phyloP scores from a whole-genome alignment of 2,329 filamentous ascomycete species.

The Herpotrichia juniperi region DNA sequence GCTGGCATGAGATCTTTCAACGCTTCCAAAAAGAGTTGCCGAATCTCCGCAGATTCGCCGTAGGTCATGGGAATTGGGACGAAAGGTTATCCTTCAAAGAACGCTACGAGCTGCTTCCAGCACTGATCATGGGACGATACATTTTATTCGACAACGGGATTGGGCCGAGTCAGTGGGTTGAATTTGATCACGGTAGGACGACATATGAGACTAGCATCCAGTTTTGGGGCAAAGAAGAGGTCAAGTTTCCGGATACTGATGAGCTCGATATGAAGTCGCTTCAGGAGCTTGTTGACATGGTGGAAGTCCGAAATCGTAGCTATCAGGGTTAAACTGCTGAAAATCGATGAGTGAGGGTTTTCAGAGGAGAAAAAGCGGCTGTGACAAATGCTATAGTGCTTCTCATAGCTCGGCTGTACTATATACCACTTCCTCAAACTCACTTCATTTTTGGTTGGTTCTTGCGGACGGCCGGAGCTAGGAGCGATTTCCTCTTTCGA shows the following conservation, averaged over 20 bases:
- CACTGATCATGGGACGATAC: conserved; percentile 3
- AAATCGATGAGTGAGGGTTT: too few relatives aligned
- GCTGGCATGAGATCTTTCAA: conserved; percentile 16
- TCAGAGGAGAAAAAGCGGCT: too few relatives aligned
- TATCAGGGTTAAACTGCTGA: not conserved
- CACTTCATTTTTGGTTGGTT: too few relatives aligned
- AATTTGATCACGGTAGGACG: not conserved
- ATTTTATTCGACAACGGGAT: not conserved
- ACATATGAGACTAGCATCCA: not conserved
- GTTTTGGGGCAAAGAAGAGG: not conserved
- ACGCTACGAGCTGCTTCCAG: conserved; percentile 6
- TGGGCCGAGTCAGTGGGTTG: not conserved
- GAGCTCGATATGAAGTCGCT: not conserved
- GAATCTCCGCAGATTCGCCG: conserved; percentile 13
- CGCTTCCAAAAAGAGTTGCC: conserved; percentile 13
- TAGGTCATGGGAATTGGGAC: conserved; percentile 8
- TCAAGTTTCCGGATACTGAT: not conserved
- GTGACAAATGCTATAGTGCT: too few relatives aligned
- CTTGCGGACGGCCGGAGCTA: too few relatives aligned
- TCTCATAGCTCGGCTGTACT: too few relatives aligned
- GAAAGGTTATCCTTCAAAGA: conserved; percentile 12
- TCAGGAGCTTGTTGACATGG: not conserved
- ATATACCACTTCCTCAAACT: too few relatives aligned
- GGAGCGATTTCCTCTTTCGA: not conserved
- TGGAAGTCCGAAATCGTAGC: not conserved